Conservation (phyloP, 2,329 filamentous ascomycete genomes). For the Fusarium hainanense region DNA sequence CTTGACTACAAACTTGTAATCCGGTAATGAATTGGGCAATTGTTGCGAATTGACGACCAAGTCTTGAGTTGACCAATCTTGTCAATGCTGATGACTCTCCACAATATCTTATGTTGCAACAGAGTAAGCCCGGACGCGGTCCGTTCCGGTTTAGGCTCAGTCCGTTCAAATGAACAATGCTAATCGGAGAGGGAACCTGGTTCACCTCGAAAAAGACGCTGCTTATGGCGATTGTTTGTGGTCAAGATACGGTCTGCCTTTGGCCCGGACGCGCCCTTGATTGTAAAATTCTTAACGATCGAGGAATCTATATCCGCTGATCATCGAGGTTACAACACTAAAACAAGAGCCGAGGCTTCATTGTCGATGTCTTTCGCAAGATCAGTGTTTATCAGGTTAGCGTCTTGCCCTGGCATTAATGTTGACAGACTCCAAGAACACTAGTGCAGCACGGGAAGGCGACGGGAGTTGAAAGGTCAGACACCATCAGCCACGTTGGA, state of each 20-base stretch:
- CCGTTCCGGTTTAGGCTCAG: not conserved
- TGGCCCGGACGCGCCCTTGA: not conserved
- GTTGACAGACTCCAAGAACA: not conserved
- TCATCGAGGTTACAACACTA: too few species aligned
- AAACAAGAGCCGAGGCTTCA: not conserved
- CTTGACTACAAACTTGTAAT: not conserved
- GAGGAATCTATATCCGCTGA: not conserved
- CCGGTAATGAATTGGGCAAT: not conserved
- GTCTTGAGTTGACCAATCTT: not conserved
- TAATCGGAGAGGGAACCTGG: not conserved
- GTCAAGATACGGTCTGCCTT: not conserved
- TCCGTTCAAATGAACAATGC: not conserved
- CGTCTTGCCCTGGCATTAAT: not conserved
- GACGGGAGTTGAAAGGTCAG: not conserved
- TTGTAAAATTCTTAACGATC: not conserved
- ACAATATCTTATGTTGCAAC: not conserved
- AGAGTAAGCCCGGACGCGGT: not conserved
- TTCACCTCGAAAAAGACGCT: not conserved
- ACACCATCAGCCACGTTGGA: not conserved
- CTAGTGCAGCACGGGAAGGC: not conserved
- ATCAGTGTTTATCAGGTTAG: not conserved
- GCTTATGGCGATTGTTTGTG: not conserved
- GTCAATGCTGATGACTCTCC: not conserved
- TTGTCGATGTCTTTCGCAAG: not conserved
- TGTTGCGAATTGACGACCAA: not conserved